Percentiles rank a stretch among this genome's conserved stretches.
phyloP scores from a whole-genome alignment of 306 rosid species.

The Ochetophila trinervis region DNA sequence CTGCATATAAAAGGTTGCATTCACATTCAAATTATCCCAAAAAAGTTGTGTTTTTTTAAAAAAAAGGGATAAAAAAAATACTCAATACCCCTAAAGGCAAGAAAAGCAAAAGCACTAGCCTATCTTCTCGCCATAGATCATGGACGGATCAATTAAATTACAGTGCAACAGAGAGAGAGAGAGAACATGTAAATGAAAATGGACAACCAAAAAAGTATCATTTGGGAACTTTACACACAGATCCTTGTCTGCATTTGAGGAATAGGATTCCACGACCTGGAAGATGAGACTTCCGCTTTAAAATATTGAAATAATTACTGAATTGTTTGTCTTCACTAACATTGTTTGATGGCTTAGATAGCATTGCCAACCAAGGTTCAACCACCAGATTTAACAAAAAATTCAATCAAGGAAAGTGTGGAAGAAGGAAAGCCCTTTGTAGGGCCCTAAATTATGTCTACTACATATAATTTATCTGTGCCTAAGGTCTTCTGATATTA shows the following conservation, averaged over 20 bases:
- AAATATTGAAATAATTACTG: neutral
- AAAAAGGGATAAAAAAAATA: neutral
- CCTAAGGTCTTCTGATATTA: neutral
- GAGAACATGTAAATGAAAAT: conserved; percentile 7
- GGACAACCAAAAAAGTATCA: conserved; percentile 8
- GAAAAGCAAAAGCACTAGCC: conserved; percentile 31
- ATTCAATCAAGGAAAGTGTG: neutral
- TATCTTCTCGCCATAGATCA: conserved; percentile 26
- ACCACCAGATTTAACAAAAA: neutral
- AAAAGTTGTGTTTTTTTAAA: conserved; percentile 1
- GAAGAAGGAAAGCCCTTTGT: neutral
- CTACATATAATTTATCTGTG: neutral
- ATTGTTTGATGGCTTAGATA: neutral
- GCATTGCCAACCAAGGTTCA: neutral
- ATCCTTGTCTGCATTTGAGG: conserved; percentile 14
- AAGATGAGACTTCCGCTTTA: conserved; percentile 7
- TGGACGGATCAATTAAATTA: conserved; percentile 13
- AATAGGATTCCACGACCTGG: conserved; percentile 6
- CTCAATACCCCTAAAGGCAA: conserved; percentile 40
- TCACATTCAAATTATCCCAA: conserved; percentile 33
- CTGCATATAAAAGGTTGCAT: conserved; percentile 15
- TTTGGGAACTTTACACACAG: conserved; percentile 4
- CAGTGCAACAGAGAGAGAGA: conserved; percentile 12
- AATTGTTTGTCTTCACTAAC: neutral
- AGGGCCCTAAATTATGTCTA: conserved; percentile 1